Evolutionary conservation across 768 basidiomycete genomes (phyloP).

Genomic region (Coprinopsis sp.): DNA sequence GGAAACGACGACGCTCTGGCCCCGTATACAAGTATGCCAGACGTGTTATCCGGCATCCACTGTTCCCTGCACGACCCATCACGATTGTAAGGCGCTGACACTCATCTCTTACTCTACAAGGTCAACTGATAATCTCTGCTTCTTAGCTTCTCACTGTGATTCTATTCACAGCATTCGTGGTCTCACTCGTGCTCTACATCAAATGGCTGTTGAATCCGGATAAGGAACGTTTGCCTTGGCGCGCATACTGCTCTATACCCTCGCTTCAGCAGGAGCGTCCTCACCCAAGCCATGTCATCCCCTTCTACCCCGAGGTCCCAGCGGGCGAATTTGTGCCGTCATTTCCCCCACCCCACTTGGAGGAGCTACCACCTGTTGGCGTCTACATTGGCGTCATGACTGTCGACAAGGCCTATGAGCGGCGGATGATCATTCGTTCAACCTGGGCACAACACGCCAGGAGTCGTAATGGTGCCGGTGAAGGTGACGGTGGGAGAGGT

Average conservation of each 20-base stretch:
- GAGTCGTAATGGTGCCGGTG: slow-evolving; percentile 68
- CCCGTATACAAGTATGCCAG: slow-evolving; percentile 55
- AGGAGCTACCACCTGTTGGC: slow-evolving; percentile 75
- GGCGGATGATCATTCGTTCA: slow-evolving; percentile 80
- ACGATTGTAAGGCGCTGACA: slow-evolving; percentile 61
- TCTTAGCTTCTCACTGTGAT: slow-evolving; percentile 36
- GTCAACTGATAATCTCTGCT: slow-evolving; percentile 5
- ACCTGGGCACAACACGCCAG: slow-evolving; percentile 86
- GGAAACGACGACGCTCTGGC: no score
- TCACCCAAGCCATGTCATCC: slow-evolving; percentile 29
- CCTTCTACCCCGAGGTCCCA: slow-evolving; percentile 37
- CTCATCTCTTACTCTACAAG: not conserved
- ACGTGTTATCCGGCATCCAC: slow-evolving; percentile 60
- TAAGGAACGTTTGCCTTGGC: slow-evolving; percentile 92
- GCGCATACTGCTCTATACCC: slow-evolving; percentile 82
- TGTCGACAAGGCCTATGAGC: slow-evolving; percentile 77
- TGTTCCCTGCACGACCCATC: slow-evolving; percentile 75
- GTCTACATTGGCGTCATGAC: slow-evolving; percentile 89
- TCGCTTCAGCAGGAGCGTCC: slow-evolving; percentile 38
- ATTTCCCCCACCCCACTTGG: slow-evolving; percentile 74
- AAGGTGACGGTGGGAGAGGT: slow-evolving; percentile 63
- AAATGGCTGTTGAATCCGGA: slow-evolving; percentile 95
- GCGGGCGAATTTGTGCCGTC: slow-evolving; percentile 27
- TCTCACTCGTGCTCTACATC: slow-evolving; percentile 79
- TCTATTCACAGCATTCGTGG: slow-evolving; percentile 74